phyloP scores from a whole-genome alignment of 78 protist genomes.

The Dictyostelium purpureum region DNA sequence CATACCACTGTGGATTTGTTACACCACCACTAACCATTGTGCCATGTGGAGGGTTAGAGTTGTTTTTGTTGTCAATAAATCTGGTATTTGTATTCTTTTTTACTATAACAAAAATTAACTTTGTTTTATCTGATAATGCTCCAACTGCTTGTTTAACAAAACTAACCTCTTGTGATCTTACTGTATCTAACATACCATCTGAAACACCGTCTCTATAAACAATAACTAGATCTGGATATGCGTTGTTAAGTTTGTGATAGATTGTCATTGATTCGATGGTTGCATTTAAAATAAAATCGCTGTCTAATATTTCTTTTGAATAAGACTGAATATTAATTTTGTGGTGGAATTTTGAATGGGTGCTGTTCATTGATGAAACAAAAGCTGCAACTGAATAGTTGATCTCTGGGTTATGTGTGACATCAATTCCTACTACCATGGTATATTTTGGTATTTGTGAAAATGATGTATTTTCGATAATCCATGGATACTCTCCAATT shows the following conservation, averaged over 20 bases:
- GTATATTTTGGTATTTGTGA: conserved; percentile 9
- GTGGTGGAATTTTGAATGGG: neutral
- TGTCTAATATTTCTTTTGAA: conserved; percentile 48
- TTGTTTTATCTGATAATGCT: neutral
- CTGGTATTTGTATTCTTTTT: conserved; percentile 74
- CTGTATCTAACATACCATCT: conserved; percentile 71
- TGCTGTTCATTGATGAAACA: conserved; percentile 6
- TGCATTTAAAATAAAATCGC: neutral
- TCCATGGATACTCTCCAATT: conserved; percentile 44
- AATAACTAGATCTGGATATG: conserved; percentile 42
- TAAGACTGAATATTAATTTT: conserved; percentile 12
- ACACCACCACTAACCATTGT: conserved; percentile 20
- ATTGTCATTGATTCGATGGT: neutral
- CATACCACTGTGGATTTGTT: conserved; percentile 33
- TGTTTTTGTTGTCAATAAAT: neutral
- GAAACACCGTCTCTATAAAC: conserved; percentile 88
- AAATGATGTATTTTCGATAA: neutral
- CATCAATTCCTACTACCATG: conserved; percentile 77
- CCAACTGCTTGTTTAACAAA: conserved; percentile 9
- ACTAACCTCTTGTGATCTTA: neutral
- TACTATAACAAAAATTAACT: conserved; percentile 34
- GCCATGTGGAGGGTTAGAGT: conserved; percentile 63
- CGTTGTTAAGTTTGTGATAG: neutral
- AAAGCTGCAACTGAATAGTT: conserved; percentile 59
- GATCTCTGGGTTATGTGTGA: conserved; percentile 45